Conservation (phyloP, 768 basidiomycete genomes). For the Agrocybe praecox region DNA sequence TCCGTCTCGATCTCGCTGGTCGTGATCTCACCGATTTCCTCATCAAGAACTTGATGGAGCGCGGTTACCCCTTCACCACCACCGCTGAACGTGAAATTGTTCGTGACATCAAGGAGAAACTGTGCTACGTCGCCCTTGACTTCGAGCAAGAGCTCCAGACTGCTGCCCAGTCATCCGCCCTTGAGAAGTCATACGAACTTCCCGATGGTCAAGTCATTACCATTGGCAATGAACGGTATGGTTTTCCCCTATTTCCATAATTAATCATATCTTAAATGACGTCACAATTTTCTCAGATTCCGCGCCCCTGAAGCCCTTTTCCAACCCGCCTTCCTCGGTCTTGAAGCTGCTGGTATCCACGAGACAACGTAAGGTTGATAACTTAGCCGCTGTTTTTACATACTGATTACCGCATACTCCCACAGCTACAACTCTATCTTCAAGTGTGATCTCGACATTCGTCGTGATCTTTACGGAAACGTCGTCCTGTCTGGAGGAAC, state of each 20-base stretch:
- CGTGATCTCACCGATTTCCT: constrained; percentile 87
- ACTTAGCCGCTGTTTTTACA: constrained; percentile 8
- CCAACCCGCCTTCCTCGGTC: constrained; percentile 89
- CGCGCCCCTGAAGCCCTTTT: constrained; percentile 93
- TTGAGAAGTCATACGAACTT: constrained; percentile 93
- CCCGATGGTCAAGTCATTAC: constrained; percentile 95
- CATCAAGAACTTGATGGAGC: constrained; percentile 86
- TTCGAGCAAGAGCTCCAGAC: constrained; percentile 94
- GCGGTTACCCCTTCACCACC: constrained; percentile 95
- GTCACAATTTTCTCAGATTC: constrained; percentile 57
- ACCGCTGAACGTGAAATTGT: constrained; percentile 94
- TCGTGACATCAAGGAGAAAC: constrained; percentile 96
- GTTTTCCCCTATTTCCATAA: constrained; percentile 9
- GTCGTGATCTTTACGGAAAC: constrained; percentile 81
- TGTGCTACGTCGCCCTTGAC: constrained; percentile 93
- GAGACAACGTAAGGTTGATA: constrained; percentile 71
- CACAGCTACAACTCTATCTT: constrained; percentile 78
- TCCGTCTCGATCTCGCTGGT: constrained; percentile 90
- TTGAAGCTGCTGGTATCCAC: constrained; percentile 91
- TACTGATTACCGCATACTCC: background rate
- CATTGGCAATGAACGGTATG: constrained; percentile 90
- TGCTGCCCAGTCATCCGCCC: constrained; percentile 83
- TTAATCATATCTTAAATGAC: constrained; percentile 42
- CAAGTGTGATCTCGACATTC: constrained; percentile 87
- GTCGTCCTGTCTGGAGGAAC: constrained; percentile 89